Base-by-base conservation (phyloP, 495 filamentous ascomycete genomes). In the Paragyromitra xinjiangensis region DNA sequence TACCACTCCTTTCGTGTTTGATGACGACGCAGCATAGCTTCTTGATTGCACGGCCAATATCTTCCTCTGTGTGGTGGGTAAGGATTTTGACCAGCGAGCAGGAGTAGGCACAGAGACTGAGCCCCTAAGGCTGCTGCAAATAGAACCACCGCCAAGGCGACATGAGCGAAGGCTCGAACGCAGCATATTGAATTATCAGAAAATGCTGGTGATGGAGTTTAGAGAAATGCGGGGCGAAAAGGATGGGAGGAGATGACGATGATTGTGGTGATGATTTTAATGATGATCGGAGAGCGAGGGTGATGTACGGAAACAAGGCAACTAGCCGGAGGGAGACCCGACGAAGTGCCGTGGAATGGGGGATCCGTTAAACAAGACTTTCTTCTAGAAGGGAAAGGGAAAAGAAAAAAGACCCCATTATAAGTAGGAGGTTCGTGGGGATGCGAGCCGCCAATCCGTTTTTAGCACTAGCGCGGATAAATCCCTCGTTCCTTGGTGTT, bases 131-230 rank as follows among this genome's bases (percentile, higher is more conserved):
- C 22, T 72, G 22, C 22, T 73, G 61, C n/a, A 73, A 39, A 73
- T 48, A 61, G 69, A 67, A 65, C 51, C 73, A 19, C 74, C 53
- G 14, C 74, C 19, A 66, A 77, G 61, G 61, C 74, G 74, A 40
- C 69, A 77, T 73, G 74, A 65, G 74, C 74, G 74, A 73, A 77
- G 74, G 51, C 74, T 61, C 69, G 69, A 77, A 71, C 74, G 74
- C 40, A 77, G 53, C 74, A 77, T 77, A 19, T 29, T 44, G 69
- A 61, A 56, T 55, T 73, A 42, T 73, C 29, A 66, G 16, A 40
- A 61, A 63, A 59, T 73, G 26, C 61, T 44, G 29, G 19, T 61
- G 26, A 64, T 62, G 37, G 34, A 19, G n/a, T 76, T 55, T 73
- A 42, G 16, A 59, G 29, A 73, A 73, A 61, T 61, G 51, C 12